These are phyloP conservation scores for Hordeum pubiflorum DNA, from an alignment of 202 grass and related monocot genomes.

Conservation along the genomic window DNA sequence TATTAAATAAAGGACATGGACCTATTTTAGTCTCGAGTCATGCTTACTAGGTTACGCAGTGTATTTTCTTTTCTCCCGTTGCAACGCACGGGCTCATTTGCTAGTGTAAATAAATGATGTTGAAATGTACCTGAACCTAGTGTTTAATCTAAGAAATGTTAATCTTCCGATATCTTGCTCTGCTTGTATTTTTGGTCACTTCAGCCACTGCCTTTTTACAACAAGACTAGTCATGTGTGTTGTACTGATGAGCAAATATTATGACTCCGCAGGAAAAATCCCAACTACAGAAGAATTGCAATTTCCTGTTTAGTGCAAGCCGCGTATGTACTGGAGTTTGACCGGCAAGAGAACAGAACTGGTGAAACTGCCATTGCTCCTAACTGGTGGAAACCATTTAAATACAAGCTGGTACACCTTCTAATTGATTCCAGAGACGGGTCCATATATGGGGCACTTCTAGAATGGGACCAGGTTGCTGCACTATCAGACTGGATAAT, in stretches of 20 bases:
- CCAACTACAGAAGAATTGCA: constrained; percentile 59
- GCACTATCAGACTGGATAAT: constrained; percentile 47
- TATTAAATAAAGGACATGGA: too few relatives aligned
- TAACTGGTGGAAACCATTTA: constrained; percentile 83
- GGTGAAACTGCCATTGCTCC: constrained; percentile 41
- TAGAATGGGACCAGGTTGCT: constrained; percentile 54
- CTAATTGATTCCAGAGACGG: constrained; percentile 57
- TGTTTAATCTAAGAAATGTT: background rate
- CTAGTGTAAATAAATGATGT: background rate
- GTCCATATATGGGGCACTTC: constrained; percentile 55
- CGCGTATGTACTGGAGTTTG: constrained; percentile 57
- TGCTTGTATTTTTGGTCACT: background rate
- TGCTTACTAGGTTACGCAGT: too few relatives aligned
- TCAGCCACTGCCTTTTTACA: background rate
- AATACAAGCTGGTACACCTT: constrained; percentile 46
- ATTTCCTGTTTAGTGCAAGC: constrained; percentile 66
- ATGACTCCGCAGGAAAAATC: constrained; percentile 51
- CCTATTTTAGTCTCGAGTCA: too few relatives aligned
- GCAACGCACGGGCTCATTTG: too few relatives aligned
- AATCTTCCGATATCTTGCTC: background rate
- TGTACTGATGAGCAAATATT: background rate
- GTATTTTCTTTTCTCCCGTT: too few relatives aligned
- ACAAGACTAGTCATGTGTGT: background rate
- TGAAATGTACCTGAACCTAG: background rate
- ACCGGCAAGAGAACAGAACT: constrained; percentile 50